These are phyloP conservation scores for Stromatinia cepivora DNA, from an alignment of 2,329 filamentous ascomycete genomes.

Conservation along the genomic window DNA sequence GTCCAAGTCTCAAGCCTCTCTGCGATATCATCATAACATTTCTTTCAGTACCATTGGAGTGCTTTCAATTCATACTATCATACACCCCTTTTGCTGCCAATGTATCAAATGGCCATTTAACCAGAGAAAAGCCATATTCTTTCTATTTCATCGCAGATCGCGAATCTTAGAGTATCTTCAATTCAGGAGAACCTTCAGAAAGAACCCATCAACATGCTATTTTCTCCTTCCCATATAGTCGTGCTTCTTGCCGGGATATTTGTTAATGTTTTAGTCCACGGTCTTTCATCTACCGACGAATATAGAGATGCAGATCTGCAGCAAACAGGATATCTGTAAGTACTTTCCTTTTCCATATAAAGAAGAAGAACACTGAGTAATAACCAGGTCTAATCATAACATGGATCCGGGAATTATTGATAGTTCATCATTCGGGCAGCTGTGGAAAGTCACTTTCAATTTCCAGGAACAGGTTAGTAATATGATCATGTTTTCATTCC, in stretches of 20 bases:
- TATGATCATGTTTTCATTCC: background rate
- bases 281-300: conserved; percentile 13
- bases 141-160: background rate
- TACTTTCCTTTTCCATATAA: background rate
- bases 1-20: background rate
- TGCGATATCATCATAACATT: background rate
- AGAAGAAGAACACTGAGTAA: background rate
- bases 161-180: background rate
- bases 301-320: conserved; percentile 19
- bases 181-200: background rate
- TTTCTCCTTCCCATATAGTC: background rate
- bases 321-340: conserved; percentile 18
- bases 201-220: background rate
- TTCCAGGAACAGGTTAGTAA: conserved; percentile 17
- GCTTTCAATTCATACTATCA: background rate
- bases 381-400: conserved; percentile 52
- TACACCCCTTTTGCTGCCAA: background rate
- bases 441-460: conserved; percentile 49
- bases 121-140: background rate
- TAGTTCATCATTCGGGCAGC: conserved; percentile 54
- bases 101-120: background rate
- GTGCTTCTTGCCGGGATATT: background rate
- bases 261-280: background rate
- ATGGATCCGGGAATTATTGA: conserved; percentile 60
- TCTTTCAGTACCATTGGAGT: no score